Evolutionary conservation across 1,284 basidiomycete genomes (phyloP).

Genomic region (Puccinia polysora): DNA sequence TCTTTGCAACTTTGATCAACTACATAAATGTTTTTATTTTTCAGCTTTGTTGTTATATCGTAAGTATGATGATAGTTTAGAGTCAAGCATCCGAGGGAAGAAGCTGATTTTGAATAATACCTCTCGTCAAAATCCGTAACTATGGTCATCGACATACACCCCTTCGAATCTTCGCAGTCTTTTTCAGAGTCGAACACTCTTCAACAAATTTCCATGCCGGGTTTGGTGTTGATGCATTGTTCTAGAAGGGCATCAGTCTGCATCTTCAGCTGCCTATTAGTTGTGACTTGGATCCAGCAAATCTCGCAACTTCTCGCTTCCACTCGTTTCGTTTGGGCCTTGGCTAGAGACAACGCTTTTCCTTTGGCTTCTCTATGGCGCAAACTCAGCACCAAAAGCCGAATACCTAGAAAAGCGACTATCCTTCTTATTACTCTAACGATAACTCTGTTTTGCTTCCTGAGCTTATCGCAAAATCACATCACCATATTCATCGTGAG

Average conservation of each 20-base stretch:
- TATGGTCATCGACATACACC: neutral
- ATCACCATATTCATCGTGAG: slow-evolving; percentile 20
- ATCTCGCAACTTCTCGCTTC: slow-evolving; percentile 4
- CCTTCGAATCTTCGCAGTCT: neutral
- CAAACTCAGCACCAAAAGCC: slow-evolving; percentile 35
- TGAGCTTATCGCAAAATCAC: slow-evolving; percentile 8
- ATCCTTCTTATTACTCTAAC: slow-evolving; percentile 22
- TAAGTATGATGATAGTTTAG: neutral
- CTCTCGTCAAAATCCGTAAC: neutral
- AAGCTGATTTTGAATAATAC: too few relatives aligned
- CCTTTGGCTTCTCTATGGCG: slow-evolving; percentile 4
- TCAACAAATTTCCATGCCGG: slow-evolving; percentile 16
- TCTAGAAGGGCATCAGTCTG: slow-evolving; percentile 16
- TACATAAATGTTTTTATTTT: slow-evolving; percentile 14
- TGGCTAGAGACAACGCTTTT: slow-evolving; percentile 4
- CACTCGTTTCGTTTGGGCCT: slow-evolving; percentile 2
- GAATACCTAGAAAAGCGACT: slow-evolving; percentile 33
- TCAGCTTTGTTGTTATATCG: slow-evolving; percentile 25
- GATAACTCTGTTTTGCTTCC: slow-evolving; percentile 6
- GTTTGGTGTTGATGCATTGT: slow-evolving; percentile 30
- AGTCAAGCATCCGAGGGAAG: neutral
- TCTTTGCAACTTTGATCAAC: slow-evolving; percentile 32
- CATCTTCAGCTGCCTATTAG: slow-evolving; percentile 32
- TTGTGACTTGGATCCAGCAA: slow-evolving; percentile 2
- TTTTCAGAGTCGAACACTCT: slow-evolving; percentile 17